Evolutionary conservation across 2,329 filamentous ascomycete species (phyloP), one percentile per base, ranked within the genome.

Genomic region (Lasiodiplodia sp.): DNA sequence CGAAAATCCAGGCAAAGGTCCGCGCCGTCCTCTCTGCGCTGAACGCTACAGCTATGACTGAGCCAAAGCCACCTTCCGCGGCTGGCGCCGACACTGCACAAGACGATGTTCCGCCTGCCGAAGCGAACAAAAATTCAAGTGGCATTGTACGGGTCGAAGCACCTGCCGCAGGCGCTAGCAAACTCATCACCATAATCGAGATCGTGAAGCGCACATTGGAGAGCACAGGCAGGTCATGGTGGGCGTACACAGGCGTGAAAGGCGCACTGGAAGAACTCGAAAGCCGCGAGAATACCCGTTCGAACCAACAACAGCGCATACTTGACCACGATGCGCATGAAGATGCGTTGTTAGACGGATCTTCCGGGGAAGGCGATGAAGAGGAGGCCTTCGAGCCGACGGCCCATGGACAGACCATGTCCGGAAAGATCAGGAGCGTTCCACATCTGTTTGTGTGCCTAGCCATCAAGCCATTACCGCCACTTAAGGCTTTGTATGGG

Each of bases 121-220:
- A n/a, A 3, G 28, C 60, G n/a, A 14, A 16, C 12, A 47, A 23
- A n/a, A 21, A 28, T 8, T 2, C 7, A 14, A 14, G 25, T 18
- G 38, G 51, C 37, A 31, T 69, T 21, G 53, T 60, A 14, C 21
- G 60, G 18, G 44, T 66, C 6, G 52, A 66, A 16, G 63, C 52
- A 7, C 52, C 49, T 55, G 55, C 60, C 62, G 40, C 72, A 16
- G 76, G 74, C 3, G 84, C 87, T 1, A 84, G 83, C 78, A 94
- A 93, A 78, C 82, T 92, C 73, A 86, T 92, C 72, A 90, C 87
- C 4, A 85, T 93, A 56, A 84, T 85, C 55, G 91, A 93, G 78
- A 88, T 91, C 49, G 75, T 74, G n/a, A 80, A 81, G 69, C 75
- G 78, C 75, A 68, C 80, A 18, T 75, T 78, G 18, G 71, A 75